phyloP scores from a whole-genome alignment of 306 rosid species.

The Ammopiptanthus mongolicus region DNA sequence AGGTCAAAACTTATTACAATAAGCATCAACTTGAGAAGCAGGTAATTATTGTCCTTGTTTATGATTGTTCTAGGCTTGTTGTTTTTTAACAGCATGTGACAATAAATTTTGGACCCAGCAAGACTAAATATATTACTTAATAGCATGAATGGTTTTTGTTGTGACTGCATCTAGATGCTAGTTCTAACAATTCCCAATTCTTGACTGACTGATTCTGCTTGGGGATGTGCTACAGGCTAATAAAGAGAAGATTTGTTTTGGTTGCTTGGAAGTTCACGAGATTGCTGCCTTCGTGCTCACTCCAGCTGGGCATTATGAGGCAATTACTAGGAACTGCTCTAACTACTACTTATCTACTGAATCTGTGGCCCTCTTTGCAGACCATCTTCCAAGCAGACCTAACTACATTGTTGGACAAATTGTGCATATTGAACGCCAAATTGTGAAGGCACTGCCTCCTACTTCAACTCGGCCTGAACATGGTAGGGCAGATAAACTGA shows the following conservation, averaged over 20 bases:
- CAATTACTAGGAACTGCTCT: constrained; percentile 71
- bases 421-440: constrained; percentile 91
- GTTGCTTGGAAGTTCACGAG: constrained; percentile 84
- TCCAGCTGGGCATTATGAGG: constrained; percentile 76
- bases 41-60: constrained; percentile 40
- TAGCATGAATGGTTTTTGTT: constrained; percentile 12
- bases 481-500: constrained; percentile 35
- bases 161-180: neutral
- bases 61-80: neutral
- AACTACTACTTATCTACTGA: constrained; percentile 81
- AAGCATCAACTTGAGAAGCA: constrained; percentile 96
- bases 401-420: constrained; percentile 96
- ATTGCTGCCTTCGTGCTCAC: constrained; percentile 88
- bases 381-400: constrained; percentile 69
- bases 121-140: neutral
- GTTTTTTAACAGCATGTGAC: neutral
- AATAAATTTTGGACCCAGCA: neutral
- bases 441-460: constrained; percentile 46
- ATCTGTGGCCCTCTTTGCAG: constrained; percentile 88
- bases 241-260: constrained; percentile 89
- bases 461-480: constrained; percentile 32
- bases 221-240: constrained; percentile 65
- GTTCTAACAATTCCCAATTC: neutral
- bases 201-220: constrained; percentile 8
- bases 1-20: constrained; percentile 72